Evolutionary conservation across 345 rosid genomes (phyloP), one percentile per base, ranked within the genome.

Genomic region (Abelmoschus esculentus): DNA sequence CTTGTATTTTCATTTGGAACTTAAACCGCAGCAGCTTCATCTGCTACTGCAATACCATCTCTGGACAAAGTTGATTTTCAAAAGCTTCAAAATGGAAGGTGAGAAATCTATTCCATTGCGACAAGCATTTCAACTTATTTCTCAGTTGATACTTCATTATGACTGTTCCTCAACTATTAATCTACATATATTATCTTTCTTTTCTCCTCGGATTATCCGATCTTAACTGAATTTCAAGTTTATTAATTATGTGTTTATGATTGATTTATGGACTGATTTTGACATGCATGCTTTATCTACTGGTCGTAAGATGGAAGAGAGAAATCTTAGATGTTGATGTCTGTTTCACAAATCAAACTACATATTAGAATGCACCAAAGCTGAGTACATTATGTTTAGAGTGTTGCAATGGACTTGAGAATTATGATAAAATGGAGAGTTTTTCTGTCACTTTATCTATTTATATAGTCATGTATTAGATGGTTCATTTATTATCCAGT

Each of bases 51-150:
- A 46, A 79, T 75, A 58, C 90, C 89, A 14, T 72, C 83, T 74
- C 80, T 87, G 70, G 88, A 83, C 71, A 88, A 83, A 75, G 81
- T 17, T 67, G 89, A 87, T 74, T 88, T 95, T 79, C 69, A 87
- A 65, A 95, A 91, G 82, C 97, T 95, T 84, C 97, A 95, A 77
- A 95, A 91, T 87, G 97, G 99, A 77, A 91, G 97, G 99, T 90
- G 76, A 56, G 70, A 29, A 56, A 18, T 49, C 36, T 44, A n/a
- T 68, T 57, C 40, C 10, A 14, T 19, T 18, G 26, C 18, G 1
- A 10, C 49, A 40, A 71, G 54, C 29, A 15, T 56, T 29, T 44
- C 4, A 61, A 52, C 47, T 59, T 76, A 14, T 26, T 38, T 62
- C 67, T 62, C 38, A 38, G 4, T 61, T 54, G 32, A 46, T 53